Percentiles rank a stretch among this genome's conserved stretches.
Evolutionary conservation across 169 alveolate genomes (phyloP).

Genomic region (Plasmodium knowlesi): DNA sequence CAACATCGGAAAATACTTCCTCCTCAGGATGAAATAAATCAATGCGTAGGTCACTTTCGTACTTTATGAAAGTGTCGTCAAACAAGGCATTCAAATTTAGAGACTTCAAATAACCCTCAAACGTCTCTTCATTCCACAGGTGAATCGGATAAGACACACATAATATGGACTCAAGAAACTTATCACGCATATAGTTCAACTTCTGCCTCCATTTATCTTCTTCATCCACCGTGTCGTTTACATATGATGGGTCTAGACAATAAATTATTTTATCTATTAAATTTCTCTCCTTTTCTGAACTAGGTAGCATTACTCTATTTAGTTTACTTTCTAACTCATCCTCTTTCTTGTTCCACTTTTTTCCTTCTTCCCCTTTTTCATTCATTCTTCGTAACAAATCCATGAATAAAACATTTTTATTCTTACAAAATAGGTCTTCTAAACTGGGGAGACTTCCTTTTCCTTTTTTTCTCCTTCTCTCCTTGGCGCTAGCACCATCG

Average conservation of each 20-base stretch:
- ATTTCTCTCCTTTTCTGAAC: constrained; percentile 60
- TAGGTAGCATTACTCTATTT: constrained; percentile 1
- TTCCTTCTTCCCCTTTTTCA: not conserved
- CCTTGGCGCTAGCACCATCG: not conserved
- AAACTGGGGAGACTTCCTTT: not conserved
- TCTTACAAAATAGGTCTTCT: constrained; percentile 20
- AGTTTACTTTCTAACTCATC: constrained; percentile 11
- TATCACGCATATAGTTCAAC: constrained; percentile 68
- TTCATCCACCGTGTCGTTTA: constrained; percentile 47
- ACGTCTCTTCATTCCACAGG: constrained; percentile 50
- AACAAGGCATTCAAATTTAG: constrained; percentile 57
- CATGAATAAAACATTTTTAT: constrained; percentile 17
- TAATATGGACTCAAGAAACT: constrained; percentile 47
- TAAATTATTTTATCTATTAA: constrained; percentile 53
- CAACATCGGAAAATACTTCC: constrained; percentile 61
- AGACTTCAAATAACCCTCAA: constrained; percentile 30
- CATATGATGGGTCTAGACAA: constrained; percentile 69
- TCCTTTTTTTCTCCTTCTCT: not conserved
- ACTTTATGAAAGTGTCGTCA: constrained; percentile 72
- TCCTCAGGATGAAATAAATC: constrained; percentile 55
- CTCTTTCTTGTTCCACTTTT: not conserved
- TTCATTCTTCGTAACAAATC: constrained; percentile 5
- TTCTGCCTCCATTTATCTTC: constrained; percentile 33
- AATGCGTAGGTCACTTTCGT: constrained; percentile 40
- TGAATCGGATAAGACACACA: constrained; percentile 49